Evolutionary conservation across 1,284 basidiomycete genomes (phyloP), one percentile per base, ranked within the genome.

Genomic region (Caloboletus firmus): DNA sequence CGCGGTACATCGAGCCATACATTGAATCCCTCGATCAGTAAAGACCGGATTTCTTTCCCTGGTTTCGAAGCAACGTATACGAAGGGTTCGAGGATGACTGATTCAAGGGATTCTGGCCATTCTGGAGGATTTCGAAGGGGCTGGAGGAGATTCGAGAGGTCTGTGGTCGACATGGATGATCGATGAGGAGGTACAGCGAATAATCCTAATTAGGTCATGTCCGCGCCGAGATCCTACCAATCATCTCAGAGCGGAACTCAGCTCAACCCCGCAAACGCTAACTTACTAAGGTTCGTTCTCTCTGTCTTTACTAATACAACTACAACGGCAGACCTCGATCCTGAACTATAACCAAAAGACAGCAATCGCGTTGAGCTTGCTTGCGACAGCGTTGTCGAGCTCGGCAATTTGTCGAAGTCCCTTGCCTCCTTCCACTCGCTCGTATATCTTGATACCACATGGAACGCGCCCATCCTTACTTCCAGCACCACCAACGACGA

Each of bases 21-120:
- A 63, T 99, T 96, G 83, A 99, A 99, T 0, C 96, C 95, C 51
- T 89, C 90, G 57, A 98, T 95, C 67, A 99, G 82, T 59, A 88
- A 82, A 0, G 87, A 79, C 13, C 97, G 87, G 57, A 99, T 89
- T 62, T 98, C 96, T 71, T 99, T 98, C 18, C 97, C 97, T 0
- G 93, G 93, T 48, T 87, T 87, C 0, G 89, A 82, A 18, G 84
- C 85, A 43, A 95, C 84, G 71, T 98, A 98, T 0, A 82, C 83
- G 69, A 87, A 99, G 0, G 97, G 95, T 70, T 99, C 96, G 3
- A 95, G 78, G 4, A 96, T 73, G n/a, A 84, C 81, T 0, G 57
- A 57, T 46, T 69, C 68, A 5, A 48, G 68, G 0, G 62, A 57
- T 0, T 46, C 51, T 34, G 70, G 46, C 69, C 67, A 69, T 45